phyloP scores from a whole-genome alignment of 345 rosid genomes.

The Mangifera indica region DNA sequence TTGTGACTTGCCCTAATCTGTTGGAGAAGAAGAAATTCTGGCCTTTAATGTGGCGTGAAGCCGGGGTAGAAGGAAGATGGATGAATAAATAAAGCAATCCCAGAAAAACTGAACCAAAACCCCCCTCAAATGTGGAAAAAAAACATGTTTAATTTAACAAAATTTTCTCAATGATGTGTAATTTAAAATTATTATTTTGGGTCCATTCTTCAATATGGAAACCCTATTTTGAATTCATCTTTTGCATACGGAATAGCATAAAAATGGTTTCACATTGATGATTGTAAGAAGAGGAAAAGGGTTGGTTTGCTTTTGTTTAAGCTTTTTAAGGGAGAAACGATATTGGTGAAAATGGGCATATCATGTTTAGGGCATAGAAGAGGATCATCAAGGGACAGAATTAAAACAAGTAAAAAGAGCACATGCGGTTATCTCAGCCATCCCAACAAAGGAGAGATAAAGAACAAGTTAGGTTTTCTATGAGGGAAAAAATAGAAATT shows the following conservation, averaged over 20 bases:
- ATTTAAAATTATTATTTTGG: neutral
- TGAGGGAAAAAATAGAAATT: conserved; percentile 2
- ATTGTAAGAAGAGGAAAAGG: conserved; percentile 3
- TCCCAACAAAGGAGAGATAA: conserved; percentile 8
- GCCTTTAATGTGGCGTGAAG: conserved; percentile 31
- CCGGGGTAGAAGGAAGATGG: conserved; percentile 12
- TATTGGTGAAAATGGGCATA: neutral
- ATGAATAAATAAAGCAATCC: neutral
- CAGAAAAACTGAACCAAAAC: neutral
- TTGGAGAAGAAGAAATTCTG: conserved; percentile 17
- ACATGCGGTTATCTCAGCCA: neutral
- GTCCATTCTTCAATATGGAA: neutral
- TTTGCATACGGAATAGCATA: neutral
- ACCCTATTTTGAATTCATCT: neutral
- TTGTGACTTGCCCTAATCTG: conserved; percentile 27
- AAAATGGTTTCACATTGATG: neutral
- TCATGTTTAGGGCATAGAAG: conserved; percentile 2
- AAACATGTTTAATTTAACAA: neutral
- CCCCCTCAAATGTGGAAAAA: neutral
- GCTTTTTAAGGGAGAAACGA: neutral
- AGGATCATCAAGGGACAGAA: conserved; percentile 7
- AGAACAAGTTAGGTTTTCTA: conserved; percentile 28
- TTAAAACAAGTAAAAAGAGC: neutral
- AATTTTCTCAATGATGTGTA: neutral
- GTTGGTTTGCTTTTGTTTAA: neutral